Conservation (phyloP, 129 eudicot species). For the Helianthus annuus region DNA sequence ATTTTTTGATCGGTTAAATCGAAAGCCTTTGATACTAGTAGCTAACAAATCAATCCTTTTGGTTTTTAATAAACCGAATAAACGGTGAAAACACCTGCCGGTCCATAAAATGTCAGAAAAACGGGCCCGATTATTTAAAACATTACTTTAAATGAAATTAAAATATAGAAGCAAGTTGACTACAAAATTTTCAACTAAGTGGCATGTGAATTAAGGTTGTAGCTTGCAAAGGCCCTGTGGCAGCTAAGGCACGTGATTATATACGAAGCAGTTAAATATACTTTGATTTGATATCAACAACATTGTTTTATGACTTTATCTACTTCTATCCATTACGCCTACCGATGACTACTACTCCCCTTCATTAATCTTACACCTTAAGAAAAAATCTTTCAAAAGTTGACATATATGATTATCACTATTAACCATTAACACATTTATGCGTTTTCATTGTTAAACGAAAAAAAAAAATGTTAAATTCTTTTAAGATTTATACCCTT, state of each 20-base stretch:
- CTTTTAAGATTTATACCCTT: too few relatives aligned
- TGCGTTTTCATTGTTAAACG: too few relatives aligned
- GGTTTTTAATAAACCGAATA: not conserved
- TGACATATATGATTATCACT: too few relatives aligned
- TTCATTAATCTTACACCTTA: not conserved
- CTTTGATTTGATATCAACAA: slow-evolving; percentile 27
- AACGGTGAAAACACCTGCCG: not conserved
- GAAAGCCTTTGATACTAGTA: not conserved
- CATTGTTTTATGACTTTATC: slow-evolving; percentile 22
- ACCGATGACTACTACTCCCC: not conserved
- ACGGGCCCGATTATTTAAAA: not conserved
- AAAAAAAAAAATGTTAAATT: too few relatives aligned
- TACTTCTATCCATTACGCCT: slow-evolving; percentile 33
- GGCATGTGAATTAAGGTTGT: slow-evolving; percentile 20
- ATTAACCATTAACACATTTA: too few relatives aligned
- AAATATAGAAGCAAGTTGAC: slow-evolving; percentile 23
- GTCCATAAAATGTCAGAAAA: not conserved
- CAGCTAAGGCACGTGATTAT: slow-evolving; percentile 39
- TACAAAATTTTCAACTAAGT: not conserved
- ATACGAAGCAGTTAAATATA: slow-evolving; percentile 29
- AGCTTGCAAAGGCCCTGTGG: slow-evolving; percentile 22
- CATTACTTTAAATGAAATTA: not conserved
- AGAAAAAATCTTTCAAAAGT: too few relatives aligned
- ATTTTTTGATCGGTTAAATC: not conserved
- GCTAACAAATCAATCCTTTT: not conserved